These are phyloP conservation scores for Akanthomyces dipterigenus DNA, from an alignment of 2,329 filamentous ascomycete species.

Conservation along the genomic window DNA sequence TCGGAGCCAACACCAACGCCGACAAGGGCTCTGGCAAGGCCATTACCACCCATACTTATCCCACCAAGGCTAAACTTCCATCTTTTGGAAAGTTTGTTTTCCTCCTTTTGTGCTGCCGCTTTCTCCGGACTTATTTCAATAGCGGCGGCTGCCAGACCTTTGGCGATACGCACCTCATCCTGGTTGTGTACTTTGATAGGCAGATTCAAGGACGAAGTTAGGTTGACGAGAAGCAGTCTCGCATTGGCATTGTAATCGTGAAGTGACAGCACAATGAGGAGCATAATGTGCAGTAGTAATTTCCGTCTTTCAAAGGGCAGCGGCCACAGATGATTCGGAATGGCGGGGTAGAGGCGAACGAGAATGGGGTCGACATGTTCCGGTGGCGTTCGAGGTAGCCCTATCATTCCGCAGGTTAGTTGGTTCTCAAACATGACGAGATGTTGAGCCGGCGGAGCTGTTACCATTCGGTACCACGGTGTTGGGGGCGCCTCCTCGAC, in stretches of 20 bases:
- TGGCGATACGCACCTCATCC: constrained; percentile 69
- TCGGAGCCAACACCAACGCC: constrained; percentile 73
- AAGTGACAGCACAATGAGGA: constrained; percentile 68
- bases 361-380: constrained; percentile 41
- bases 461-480: constrained; percentile 30
- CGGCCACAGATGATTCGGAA: constrained; percentile 53
- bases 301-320: constrained; percentile 55
- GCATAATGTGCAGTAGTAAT: constrained; percentile 63
- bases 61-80: constrained; percentile 59
- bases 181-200: constrained; percentile 56
- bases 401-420: constrained; percentile 16
- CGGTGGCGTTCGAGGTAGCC: constrained; percentile 33
- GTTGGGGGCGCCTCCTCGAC: constrained; percentile 19
- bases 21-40: constrained; percentile 69
- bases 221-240: constrained; percentile 60
- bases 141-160: constrained; percentile 68
- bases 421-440: constrained; percentile 12
- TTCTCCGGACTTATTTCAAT: constrained; percentile 34
- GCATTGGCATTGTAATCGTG: constrained; percentile 73
- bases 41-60: constrained; percentile 54
- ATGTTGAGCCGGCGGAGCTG: not conserved
- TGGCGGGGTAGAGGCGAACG: constrained; percentile 48
- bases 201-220: constrained; percentile 66
- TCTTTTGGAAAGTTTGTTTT: constrained; percentile 56
- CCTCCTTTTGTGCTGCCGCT: constrained; percentile 39